Evolutionary conservation across 2,329 filamentous ascomycete genomes (phyloP), one percentile per base, ranked within the genome.

Genomic region (Ascochyta koolunga): DNA sequence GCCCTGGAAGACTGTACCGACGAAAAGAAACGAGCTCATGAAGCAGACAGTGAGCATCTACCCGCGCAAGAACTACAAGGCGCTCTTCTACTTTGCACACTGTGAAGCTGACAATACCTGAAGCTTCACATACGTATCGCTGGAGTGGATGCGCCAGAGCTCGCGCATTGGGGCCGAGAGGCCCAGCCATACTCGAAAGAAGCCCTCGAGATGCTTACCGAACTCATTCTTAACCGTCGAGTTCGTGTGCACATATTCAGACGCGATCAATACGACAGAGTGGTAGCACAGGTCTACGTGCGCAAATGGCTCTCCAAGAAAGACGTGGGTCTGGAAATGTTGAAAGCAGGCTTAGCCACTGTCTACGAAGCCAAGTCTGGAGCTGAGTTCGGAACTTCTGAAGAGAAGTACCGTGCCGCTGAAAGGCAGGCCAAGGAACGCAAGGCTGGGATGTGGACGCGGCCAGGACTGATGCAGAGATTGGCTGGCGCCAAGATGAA

Each of bases 301-400:
- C 84, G 91, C 41, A 83, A 81, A 50, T 75, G 86, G 65, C 75
- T 91, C 9, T 81, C 90, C 55, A 86, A 86, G 62, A 84, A 83
- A 53, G 93, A 99, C 73, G 89, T 99, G 5, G 92, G 93, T 3
- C 78, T 93, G 56, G 89, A 96, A 74, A 96, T 99, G 93, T 77
- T 99, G 58, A 90, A 86, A 77, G 82, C 79, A 19, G 95, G 95
- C 0, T 77, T 96, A 59, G 95, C 93, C 35, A 96, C 91, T 2
- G 89, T 95, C 3, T 99, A 98, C 72, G 95, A 98, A 77, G 93
- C 91, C 24, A 98, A 96, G 76, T 84, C 82, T 5, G 95, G 93
- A 3, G 89, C 86, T 18, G 95, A 98, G 71, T 99, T 95, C 80
- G 95, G 95, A 21, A 84, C 83, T 1, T 75, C 66, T 42, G 65